Evolutionary conservation across 2,329 filamentous ascomycete genomes (phyloP).

Genomic region (Karstenula rhodostoma): DNA sequence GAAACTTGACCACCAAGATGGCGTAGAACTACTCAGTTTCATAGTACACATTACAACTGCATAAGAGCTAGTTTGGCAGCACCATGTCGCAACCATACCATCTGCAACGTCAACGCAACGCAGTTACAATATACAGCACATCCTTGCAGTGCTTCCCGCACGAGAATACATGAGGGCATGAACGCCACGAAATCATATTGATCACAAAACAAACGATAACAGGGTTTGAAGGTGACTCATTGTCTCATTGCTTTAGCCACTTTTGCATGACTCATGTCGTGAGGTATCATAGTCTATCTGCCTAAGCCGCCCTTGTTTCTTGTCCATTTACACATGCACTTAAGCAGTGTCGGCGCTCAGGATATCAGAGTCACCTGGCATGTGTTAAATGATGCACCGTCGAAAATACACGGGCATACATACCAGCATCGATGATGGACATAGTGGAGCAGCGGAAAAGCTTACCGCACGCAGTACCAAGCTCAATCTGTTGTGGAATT

Average conservation of each 20-base stretch:
- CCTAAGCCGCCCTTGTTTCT: constrained; percentile 26
- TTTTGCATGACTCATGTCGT: constrained; percentile 9
- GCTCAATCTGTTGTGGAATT: constrained; percentile 78
- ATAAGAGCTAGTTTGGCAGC: neutral
- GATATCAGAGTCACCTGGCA: constrained; percentile 82
- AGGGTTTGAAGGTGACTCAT: neutral
- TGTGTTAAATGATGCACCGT: constrained; percentile 22
- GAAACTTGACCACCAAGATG: neutral
- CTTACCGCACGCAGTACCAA: constrained; percentile 98
- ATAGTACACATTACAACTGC: neutral
- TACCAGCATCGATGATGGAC: constrained; percentile 91
- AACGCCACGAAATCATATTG: neutral
- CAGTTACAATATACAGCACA: neutral
- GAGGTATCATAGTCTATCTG: constrained; percentile 33
- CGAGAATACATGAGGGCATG: neutral
- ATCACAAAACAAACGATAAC: neutral
- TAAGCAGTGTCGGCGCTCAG: constrained; percentile 73
- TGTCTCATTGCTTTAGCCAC: constrained; percentile 10
- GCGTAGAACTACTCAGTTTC: neutral
- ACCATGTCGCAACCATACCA: neutral
- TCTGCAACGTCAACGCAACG: too few relatives aligned
- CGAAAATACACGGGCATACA: constrained; percentile 18
- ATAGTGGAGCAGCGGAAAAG: constrained; percentile 98
- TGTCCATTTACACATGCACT: constrained; percentile 24
- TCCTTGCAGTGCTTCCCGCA: neutral